Evolutionary conservation across 805 yeast genomes (phyloP).

Genomic region (Ogataea pilisensis): DNA sequence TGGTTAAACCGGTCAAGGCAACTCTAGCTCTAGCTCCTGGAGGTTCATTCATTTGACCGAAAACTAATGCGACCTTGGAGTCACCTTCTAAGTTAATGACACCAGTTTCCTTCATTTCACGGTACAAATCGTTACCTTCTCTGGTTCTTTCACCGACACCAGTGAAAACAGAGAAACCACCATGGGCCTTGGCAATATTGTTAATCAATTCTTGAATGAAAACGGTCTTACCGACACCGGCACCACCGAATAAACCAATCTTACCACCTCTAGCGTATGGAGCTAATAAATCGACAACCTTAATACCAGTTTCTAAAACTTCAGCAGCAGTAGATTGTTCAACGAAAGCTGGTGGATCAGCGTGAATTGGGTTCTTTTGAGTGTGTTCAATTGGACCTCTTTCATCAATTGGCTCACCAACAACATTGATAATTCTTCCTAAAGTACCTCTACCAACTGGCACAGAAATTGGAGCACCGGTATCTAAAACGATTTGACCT

Average conservation of each 20-base stretch:
- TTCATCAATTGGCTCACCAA: slow-evolving; percentile 99
- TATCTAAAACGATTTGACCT: slow-evolving; percentile 87
- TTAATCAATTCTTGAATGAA: slow-evolving; percentile 99
- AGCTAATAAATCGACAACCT: slow-evolving; percentile 98
- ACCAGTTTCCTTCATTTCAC: slow-evolving; percentile 99
- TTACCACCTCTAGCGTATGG: slow-evolving; percentile 99
- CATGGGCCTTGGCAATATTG: slow-evolving; percentile 99
- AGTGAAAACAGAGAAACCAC: slow-evolving; percentile 99
- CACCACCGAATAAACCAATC: slow-evolving; percentile 99
- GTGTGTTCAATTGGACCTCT: slow-evolving; percentile 96
- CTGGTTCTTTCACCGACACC: slow-evolving; percentile 99
- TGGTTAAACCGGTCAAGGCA: slow-evolving; percentile 98
- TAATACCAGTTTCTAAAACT: slow-evolving; percentile 98
- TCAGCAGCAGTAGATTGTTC: slow-evolving; percentile 98
- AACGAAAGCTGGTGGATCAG: slow-evolving; percentile 94
- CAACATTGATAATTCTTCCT: slow-evolving; percentile 97
- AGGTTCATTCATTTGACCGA: slow-evolving; percentile 99
- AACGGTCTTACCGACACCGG: slow-evolving; percentile 99
- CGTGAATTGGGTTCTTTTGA: slow-evolving; percentile 96
- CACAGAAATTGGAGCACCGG: slow-evolving; percentile 98
- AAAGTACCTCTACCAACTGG: slow-evolving; percentile 99
- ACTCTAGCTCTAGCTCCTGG: slow-evolving; percentile 99
- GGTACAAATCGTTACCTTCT: slow-evolving; percentile 99
- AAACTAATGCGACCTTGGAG: slow-evolving; percentile 98
- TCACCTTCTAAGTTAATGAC: slow-evolving; percentile 99